Percentiles rank a stretch among this genome's conserved stretches.
phyloP scores from a whole-genome alignment of 208 protist genomes.

The Leishmania arabica region DNA sequence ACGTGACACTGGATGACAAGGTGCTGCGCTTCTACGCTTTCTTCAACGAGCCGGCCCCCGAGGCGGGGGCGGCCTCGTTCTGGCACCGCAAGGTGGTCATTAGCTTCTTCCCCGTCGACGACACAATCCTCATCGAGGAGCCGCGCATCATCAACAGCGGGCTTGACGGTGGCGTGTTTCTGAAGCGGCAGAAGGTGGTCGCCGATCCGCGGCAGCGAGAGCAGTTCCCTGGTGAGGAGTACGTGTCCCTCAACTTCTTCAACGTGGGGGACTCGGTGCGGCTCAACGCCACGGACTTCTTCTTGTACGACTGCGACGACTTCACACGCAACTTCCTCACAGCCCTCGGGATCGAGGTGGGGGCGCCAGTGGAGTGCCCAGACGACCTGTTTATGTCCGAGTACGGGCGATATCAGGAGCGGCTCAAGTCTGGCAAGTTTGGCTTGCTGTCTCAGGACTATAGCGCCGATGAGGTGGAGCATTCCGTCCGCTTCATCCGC shows the following conservation, averaged over 20 bases:
- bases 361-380: conserved; percentile 48
- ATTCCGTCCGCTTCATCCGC: conserved; percentile 85
- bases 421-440: conserved; percentile 55
- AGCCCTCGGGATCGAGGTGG: conserved; percentile 72
- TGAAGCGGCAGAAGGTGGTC: conserved; percentile 90
- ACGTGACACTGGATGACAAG: conserved; percentile 91
- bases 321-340: conserved; percentile 94
- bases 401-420: conserved; percentile 54
- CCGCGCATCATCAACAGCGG: conserved; percentile 92
- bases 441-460: conserved; percentile 66
- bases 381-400: conserved; percentile 78
- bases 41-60: conserved; percentile 93
- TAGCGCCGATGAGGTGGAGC: conserved; percentile 68
- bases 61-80: conserved; percentile 79
- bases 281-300: conserved; percentile 93
- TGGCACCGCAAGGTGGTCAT: conserved; percentile 93
- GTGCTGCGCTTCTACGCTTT: conserved; percentile 96
- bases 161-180: conserved; percentile 92
- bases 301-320: conserved; percentile 93
- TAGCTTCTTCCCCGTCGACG: conserved; percentile 93
- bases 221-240: conserved; percentile 81
- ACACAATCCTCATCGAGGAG: conserved; percentile 95
- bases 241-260: conserved; percentile 91
- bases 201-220: conserved; percentile 79
- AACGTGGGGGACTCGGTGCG: conserved; percentile 88